Evolutionary conservation across 2,329 filamentous ascomycete species (phyloP).

Genomic region (Colletotrichum falcatum): DNA sequence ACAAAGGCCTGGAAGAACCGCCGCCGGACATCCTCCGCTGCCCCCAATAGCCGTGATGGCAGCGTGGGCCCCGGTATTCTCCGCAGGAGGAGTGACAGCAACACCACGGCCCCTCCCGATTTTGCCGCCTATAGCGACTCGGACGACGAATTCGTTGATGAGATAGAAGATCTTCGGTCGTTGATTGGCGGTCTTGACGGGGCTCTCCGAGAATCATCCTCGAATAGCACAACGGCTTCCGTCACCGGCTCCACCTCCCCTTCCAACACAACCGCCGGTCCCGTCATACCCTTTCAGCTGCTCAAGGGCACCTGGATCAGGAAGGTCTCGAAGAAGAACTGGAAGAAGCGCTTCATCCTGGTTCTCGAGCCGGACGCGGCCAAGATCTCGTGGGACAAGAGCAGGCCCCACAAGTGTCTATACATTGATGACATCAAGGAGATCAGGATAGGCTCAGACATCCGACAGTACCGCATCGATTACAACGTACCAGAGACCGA

Average conservation of each 20-base stretch:
- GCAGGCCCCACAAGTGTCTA: conserved; percentile 82
- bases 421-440: conserved; percentile 97
- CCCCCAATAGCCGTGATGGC: conserved; percentile 82
- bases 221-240: conserved; percentile 61
- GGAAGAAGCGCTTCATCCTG: conserved; percentile 75
- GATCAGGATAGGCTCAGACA: conserved; percentile 85
- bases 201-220: conserved; percentile 60
- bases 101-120: conserved; percentile 73
- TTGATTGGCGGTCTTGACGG: conserved; percentile 55
- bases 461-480: conserved; percentile 90
- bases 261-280: conserved; percentile 65
- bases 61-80: conserved; percentile 92
- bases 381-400: conserved; percentile 89
- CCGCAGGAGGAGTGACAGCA: conserved; percentile 90
- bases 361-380: conserved; percentile 85
- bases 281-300: conserved; percentile 81
- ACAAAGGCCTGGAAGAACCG: conserved; percentile 75
- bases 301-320: conserved; percentile 82
- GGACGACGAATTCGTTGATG: conserved; percentile 68
- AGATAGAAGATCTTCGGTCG: conserved; percentile 60
- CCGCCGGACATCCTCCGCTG: conserved; percentile 81
- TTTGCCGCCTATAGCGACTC: conserved; percentile 61
- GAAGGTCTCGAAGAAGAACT: conserved; percentile 88
- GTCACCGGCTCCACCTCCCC: conserved; percentile 55
- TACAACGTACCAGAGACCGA: conserved; percentile 76